These are phyloP conservation scores for Stylosanthes scabra DNA, from an alignment of 331 rosid genomes.

Conservation along the genomic window DNA sequence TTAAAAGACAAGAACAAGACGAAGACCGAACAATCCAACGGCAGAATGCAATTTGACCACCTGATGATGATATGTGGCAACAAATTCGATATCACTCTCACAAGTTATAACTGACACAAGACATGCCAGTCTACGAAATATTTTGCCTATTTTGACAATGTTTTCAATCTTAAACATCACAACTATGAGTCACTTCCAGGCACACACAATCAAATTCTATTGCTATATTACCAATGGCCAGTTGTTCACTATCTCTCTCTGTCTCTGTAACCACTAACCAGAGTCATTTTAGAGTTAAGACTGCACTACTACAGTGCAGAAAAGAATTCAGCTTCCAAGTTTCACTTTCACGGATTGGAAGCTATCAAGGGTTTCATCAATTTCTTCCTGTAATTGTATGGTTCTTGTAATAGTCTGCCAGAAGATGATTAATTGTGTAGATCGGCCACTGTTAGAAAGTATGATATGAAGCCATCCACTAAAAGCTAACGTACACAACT, in stretches of 20 bases:
- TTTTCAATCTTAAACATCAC: background rate
- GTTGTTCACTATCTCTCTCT: constrained; percentile 17
- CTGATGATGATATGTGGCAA: constrained; percentile 3
- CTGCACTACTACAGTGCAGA: constrained; percentile 9
- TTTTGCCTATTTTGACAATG: background rate
- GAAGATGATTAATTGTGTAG: background rate
- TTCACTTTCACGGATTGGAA: constrained; percentile 16
- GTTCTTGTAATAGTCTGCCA: background rate
- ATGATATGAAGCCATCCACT: constrained; percentile 26
- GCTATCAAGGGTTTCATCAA: constrained; percentile 20
- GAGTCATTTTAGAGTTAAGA: background rate
- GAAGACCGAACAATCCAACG: no score
- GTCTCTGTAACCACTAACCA: constrained; percentile 12
- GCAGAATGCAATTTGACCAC: background rate
- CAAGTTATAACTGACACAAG: constrained; percentile 2
- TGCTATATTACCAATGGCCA: constrained; percentile 8
- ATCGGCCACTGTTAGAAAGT: constrained; percentile 1
- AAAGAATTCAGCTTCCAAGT: background rate
- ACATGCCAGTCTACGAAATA: background rate
- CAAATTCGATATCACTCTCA: constrained; percentile 12
- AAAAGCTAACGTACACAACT: constrained; percentile 23
- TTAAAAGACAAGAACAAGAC: no score
- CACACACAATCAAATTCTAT: constrained; percentile 29
- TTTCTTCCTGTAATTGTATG: constrained; percentile 23
- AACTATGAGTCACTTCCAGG: constrained; percentile 21